Evolutionary conservation across 495 filamentous ascomycete species (phyloP), one percentile per base, ranked within the genome.

Genomic region (Xylaria scruposa): DNA sequence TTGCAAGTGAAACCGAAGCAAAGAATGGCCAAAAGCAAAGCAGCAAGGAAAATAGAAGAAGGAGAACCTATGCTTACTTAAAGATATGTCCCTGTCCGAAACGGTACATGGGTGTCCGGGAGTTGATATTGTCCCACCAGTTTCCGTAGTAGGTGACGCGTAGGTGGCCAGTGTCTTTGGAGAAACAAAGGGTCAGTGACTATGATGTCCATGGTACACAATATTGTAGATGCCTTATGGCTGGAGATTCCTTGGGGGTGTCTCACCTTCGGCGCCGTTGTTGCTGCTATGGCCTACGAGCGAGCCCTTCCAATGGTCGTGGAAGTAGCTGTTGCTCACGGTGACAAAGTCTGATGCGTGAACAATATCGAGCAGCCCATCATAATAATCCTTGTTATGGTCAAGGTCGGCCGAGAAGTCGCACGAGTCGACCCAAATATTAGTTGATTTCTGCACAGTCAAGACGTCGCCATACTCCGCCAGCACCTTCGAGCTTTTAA

Each of bases 371-470:
- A 91, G 78, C 0, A 92, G 82, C 0, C 91, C 91, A 73, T 92
- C 91, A 77, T 91, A 91, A 76, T 89, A 89, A 78, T 92, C 90
- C 76, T 90, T 91, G 81, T 83, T 83, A 70, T 83, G 81, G 72
- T 81, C 81, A 17, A 80, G 78, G 74, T 89, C 84, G 26, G 86
- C 87, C 26, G 86, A 87, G 17, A 93, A 84, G 74, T 93, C 90
- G 79, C 85, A 86, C 78, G 92, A 90, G 80, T 93, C 90, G 51
- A 92, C 81, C 90, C 90, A 92, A 47, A 92, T 83, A 70, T 92
- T 91, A 70, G 81, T 87, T 64, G 72, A 82, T 71, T 76, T 85
- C 77, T 87, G 85, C 44, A 91, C 85, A 59, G 81, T 86, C 68
- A 92, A 85, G 24, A 84, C 88, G 77, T 92, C 90, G 31, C 88